phyloP scores from a whole-genome alignment of 2,329 filamentous ascomycete species.

The Ophiocordyceps camponoti-floridani region DNA sequence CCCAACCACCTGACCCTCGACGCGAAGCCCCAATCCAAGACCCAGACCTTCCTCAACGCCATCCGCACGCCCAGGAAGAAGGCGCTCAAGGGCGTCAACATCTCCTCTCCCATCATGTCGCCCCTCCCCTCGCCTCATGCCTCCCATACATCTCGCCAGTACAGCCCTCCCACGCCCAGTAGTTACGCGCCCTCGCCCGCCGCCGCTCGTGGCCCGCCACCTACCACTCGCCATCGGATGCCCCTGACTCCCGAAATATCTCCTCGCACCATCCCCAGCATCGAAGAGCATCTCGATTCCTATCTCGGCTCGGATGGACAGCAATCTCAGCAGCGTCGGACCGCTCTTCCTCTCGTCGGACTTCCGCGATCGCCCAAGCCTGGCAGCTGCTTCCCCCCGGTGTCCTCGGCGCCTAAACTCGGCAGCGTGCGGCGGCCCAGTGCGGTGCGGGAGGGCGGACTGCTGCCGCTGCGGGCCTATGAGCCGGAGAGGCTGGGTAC shows the following conservation, averaged over 20 bases:
- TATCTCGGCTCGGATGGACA: conserved; percentile 25
- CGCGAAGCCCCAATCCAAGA: conserved; percentile 35
- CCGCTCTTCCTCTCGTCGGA: conserved; percentile 25
- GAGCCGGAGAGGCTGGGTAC: conserved; percentile 35
- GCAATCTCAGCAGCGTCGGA: conserved; percentile 31
- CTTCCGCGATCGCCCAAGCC: conserved; percentile 32
- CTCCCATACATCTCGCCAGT: conserved; percentile 30
- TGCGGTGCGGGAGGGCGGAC: conserved; percentile 35
- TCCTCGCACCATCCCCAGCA: conserved; percentile 25
- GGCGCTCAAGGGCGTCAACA: conserved; percentile 32
- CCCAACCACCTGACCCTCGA: conserved; percentile 32
- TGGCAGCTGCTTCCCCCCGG: conserved; percentile 24
- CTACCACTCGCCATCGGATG: conserved; percentile 5
- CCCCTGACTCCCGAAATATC: conserved; percentile 17
- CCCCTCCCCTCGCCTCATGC: conserved; percentile 43
- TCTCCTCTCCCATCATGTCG: conserved; percentile 49
- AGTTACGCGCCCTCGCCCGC: conserved; percentile 39
- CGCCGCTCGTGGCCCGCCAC: conserved; percentile 26
- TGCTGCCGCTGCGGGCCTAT: conserved; percentile 42
- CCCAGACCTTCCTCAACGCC: conserved; percentile 41
- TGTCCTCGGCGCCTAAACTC: not conserved
- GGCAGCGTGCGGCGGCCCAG: conserved; percentile 17
- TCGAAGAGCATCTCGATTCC: conserved; percentile 35
- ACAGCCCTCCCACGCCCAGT: conserved; percentile 37
- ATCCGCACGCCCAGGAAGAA: conserved; percentile 41